Evolutionary conservation across 495 filamentous ascomycete genomes (phyloP), one percentile per base, ranked within the genome.

Genomic region (Lepraria neglecta): DNA sequence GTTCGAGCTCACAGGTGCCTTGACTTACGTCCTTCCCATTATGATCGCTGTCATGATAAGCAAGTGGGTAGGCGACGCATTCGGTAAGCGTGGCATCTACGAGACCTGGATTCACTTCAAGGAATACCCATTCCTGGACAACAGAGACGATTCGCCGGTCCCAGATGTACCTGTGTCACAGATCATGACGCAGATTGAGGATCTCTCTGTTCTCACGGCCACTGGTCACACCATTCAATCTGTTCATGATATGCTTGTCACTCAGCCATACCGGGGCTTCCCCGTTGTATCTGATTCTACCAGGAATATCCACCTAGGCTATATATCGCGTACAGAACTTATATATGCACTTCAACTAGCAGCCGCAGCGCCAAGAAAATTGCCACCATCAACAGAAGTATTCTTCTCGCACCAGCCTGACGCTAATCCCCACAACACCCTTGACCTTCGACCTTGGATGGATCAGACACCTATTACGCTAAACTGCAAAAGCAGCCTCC

Each of bases 41-140:
- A 98, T 98, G 94, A 88, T 98, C 62, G 91, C 95, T n/a, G 94
- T 98, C 62, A 96, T 98, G 92, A 75, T 97, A 27, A 89, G 87
- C 62, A 98, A 98, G 74, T 98, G 94, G 94, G 91, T 96, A 24
- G 94, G 94, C 68, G 94, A 98, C 72, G 94, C 92, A 31, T 95
- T 98, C 73, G 89, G 89, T 19, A 90, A 89, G 54, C 84, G 88
- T 19, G 94, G 95, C 33, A 98, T 98, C 72, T 98, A 98, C 77
- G 94, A 98, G 69, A 88, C 85, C 51, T 98, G 94, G 94, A 97
- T 98, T 69, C 87, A 89, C 59, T 87, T 97, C 71, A 92, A 92
- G 65, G 91, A 91, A 67, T 98, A 97, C 73, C 95, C 95, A 4
- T 97, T 92, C 74, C 80, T 98, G 42, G 95, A 97, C 70, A 94